Conservation (phyloP, 176 grass and related monocot genomes). For the Oryza nivara region DNA sequence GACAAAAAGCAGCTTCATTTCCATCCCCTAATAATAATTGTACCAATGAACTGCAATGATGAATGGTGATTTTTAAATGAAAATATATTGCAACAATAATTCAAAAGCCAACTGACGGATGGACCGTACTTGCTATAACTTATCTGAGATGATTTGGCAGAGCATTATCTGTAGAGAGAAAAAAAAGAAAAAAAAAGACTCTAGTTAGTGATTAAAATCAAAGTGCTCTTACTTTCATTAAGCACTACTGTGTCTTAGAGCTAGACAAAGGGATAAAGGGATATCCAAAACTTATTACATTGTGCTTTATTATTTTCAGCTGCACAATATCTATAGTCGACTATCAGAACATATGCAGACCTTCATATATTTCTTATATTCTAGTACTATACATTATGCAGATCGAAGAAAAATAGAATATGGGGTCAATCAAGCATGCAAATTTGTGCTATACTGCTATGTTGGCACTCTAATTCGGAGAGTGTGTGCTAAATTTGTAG, state of each 20-base stretch:
- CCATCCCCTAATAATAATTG: conserved; percentile 1
- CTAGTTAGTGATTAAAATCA: neutral
- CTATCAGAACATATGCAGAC: neutral
- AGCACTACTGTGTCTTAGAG: neutral
- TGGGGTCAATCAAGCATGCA: too few relatives aligned
- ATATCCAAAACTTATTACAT: neutral
- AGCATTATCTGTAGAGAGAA: neutral
- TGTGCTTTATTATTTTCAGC: neutral
- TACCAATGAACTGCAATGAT: neutral
- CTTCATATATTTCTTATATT: neutral
- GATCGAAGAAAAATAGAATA: too few relatives aligned
- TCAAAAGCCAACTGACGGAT: neutral
- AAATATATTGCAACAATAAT: conserved; percentile 9
- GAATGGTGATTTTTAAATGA: neutral
- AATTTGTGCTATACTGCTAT: too few relatives aligned
- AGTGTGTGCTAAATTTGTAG: too few relatives aligned
- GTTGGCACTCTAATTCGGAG: too few relatives aligned
- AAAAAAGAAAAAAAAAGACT: neutral
- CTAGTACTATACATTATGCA: neutral
- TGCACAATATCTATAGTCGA: neutral
- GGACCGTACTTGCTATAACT: neutral
- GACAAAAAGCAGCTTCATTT: conserved; percentile 21
- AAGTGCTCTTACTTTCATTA: conserved; percentile 31
- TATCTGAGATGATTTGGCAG: conserved; percentile 18
- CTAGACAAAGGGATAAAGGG: neutral